phyloP scores from a whole-genome alignment of 2,329 filamentous ascomycete species.

The Lasiodiplodia sp. region DNA sequence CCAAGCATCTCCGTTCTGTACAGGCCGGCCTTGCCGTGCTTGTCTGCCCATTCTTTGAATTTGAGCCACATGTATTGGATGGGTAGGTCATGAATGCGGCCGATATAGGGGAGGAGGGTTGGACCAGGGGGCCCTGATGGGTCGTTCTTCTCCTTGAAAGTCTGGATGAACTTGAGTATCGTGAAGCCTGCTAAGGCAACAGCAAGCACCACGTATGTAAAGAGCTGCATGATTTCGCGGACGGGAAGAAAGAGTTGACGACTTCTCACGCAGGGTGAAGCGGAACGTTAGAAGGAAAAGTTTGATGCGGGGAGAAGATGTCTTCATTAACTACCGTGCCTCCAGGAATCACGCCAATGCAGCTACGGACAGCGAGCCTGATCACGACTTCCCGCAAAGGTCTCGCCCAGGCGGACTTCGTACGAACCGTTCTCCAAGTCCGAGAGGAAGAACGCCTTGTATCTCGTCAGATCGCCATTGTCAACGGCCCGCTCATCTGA shows the following conservation, averaged over 20 bases:
- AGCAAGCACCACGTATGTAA: slow-evolving; percentile 47
- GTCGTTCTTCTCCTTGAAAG: slow-evolving; percentile 17
- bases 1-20: slow-evolving; percentile 47
- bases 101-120: slow-evolving; percentile 44
- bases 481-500: background rate
- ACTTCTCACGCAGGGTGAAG: background rate
- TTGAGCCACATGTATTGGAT: slow-evolving; percentile 62
- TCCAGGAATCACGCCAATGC: background rate
- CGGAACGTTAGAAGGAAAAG: background rate
- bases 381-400: background rate
- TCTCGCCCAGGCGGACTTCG: background rate
- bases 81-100: slow-evolving; percentile 56
- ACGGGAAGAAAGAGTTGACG: background rate
- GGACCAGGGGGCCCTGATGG: slow-evolving; percentile 49
- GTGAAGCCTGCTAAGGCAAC: slow-evolving; percentile 49
- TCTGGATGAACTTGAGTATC: slow-evolving; percentile 33
- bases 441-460: background rate
- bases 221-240: slow-evolving; percentile 47
- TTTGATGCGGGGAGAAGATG: background rate
- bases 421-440: background rate
- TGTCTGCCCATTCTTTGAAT: slow-evolving; percentile 53
- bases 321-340: background rate
- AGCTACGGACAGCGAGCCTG: background rate
- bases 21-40: slow-evolving; percentile 38
- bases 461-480: background rate